phyloP scores from a whole-genome alignment of 2,329 filamentous ascomycete genomes.

The Albophoma yamanashiensis region DNA sequence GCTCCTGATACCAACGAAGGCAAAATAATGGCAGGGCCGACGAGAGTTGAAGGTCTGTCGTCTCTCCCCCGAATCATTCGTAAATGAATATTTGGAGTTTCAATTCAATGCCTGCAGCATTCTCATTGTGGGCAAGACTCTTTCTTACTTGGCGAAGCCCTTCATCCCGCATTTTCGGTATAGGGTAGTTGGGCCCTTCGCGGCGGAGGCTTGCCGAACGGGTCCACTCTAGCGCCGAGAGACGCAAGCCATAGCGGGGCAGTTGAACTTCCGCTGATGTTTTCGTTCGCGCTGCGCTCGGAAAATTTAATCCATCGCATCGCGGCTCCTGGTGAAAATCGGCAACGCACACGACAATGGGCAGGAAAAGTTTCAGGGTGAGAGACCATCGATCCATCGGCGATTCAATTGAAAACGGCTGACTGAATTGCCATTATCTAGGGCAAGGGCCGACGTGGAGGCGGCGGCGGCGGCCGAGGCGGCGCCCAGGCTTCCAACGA shows the following conservation, averaged over 20 bases:
- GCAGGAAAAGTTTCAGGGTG: constrained; percentile 23
- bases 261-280: neutral
- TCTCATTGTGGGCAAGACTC: too few species aligned
- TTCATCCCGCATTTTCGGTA: neutral
- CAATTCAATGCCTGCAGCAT: too few species aligned
- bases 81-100: neutral
- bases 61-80: neutral
- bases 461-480: constrained; percentile 22
- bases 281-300: neutral
- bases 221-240: neutral
- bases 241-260: neutral
- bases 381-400: constrained; percentile 1
- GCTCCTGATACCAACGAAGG: too few species aligned
- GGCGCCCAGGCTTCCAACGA: constrained; percentile 11
- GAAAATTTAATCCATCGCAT: neutral
- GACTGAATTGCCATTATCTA: constrained; percentile 8
- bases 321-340: neutral
- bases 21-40: too few species aligned
- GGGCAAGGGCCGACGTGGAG: constrained; percentile 26
- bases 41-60: too few species aligned
- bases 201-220: neutral
- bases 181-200: neutral
- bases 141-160: too few species aligned
- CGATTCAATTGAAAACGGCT: constrained; percentile 4
- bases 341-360: neutral